Conservation (phyloP, 352 stramenopile genomes). For the Peronospora tabacina region DNA sequence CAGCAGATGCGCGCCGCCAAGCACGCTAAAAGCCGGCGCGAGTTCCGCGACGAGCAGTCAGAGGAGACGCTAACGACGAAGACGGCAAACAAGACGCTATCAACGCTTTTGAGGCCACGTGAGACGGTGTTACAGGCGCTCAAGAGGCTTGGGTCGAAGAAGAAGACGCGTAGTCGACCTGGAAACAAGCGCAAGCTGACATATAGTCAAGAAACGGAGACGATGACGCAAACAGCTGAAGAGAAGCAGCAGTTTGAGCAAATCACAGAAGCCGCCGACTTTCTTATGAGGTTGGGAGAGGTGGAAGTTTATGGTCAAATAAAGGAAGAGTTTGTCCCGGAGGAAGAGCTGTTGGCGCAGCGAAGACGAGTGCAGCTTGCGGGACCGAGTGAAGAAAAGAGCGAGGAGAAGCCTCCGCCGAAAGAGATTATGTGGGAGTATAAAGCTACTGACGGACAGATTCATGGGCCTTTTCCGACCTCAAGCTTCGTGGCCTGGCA, state of each 20-base stretch:
- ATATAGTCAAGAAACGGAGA: conserved; percentile 24
- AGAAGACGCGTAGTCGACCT: conserved; percentile 13
- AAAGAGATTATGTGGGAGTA: conserved; percentile 74
- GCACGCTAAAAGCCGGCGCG: conserved; percentile 49
- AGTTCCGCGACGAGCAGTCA: conserved; percentile 47
- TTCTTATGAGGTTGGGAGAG: conserved; percentile 65
- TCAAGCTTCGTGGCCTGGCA: conserved; percentile 72
- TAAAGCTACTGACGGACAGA: conserved; percentile 53
- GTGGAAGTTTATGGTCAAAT: conserved; percentile 78
- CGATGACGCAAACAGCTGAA: conserved; percentile 37
- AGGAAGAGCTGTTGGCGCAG: conserved; percentile 50
- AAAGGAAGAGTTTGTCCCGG: conserved; percentile 69
- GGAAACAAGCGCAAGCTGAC: conserved; percentile 53
- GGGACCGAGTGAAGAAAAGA: conserved; percentile 35
- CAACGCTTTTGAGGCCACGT: conserved; percentile 47
- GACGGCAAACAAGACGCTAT: conserved; percentile 45
- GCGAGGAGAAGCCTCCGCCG: conserved; percentile 32
- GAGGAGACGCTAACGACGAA: conserved; percentile 55
- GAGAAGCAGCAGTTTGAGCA: conserved; percentile 77
- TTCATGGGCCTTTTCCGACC: conserved; percentile 69
- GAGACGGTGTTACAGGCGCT: conserved; percentile 75
- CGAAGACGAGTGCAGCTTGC: conserved; percentile 33
- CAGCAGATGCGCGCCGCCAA: conserved; percentile 62
- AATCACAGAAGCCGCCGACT: conserved; percentile 74
- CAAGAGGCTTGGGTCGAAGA: conserved; percentile 61